These are phyloP conservation scores for Eleusine coracana DNA, from an alignment of 176 grass and related monocot genomes.

Conservation along the genomic window DNA sequence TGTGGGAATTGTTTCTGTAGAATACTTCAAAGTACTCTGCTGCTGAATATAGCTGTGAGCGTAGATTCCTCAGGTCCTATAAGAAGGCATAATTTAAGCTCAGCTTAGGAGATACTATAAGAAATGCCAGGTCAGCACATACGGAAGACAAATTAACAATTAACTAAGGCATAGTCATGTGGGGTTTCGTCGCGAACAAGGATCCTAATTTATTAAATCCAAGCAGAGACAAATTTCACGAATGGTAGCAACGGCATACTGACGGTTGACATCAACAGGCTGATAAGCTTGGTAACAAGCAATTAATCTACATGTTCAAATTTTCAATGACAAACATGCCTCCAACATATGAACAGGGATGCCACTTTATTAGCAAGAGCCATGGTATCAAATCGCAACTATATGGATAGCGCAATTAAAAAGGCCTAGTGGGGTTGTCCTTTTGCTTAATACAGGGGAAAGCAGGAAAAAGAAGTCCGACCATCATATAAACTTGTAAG, in stretches of 20 bases:
- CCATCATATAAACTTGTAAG: constrained; percentile 23
- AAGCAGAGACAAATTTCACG: constrained; percentile 39
- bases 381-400: neutral
- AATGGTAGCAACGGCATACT: constrained; percentile 20
- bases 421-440: constrained; percentile 17
- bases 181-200: constrained; percentile 42
- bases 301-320: constrained; percentile 22
- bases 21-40: constrained; percentile 98
- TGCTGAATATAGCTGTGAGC: constrained; percentile 86
- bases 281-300: neutral
- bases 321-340: neutral
- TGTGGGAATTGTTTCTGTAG: constrained; percentile 73
- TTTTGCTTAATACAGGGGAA: constrained; percentile 43
- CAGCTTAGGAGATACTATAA: constrained; percentile 50
- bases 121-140: constrained; percentile 38
- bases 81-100: constrained; percentile 51
- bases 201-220: constrained; percentile 41
- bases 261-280: constrained; percentile 32
- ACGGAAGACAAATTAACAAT: constrained; percentile 33
- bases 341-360: neutral
- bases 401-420: neutral
- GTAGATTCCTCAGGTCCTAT: constrained; percentile 94
- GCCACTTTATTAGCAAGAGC: neutral
- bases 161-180: constrained; percentile 46
- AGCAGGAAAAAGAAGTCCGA: neutral